phyloP scores from a whole-genome alignment of 345 rosid genomes.

The Raphanus sativus region DNA sequence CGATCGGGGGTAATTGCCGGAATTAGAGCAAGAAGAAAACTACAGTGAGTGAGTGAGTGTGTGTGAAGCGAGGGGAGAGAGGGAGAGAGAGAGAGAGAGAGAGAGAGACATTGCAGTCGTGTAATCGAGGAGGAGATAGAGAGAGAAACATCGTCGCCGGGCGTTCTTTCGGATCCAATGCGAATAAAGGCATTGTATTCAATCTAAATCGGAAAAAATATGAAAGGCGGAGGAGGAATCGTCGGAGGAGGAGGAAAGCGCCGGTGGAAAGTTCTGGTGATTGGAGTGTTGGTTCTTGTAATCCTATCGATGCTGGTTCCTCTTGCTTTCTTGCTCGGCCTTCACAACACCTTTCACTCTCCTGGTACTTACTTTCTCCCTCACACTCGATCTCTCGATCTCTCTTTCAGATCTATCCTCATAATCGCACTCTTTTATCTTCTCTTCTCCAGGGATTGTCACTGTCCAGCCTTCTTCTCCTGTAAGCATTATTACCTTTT shows the following conservation, averaged over 20 bases:
- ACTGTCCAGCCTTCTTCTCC: constrained; percentile 50
- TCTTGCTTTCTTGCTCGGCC: constrained; percentile 83
- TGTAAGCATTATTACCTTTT: constrained; percentile 44
- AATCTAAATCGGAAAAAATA: constrained; percentile 18
- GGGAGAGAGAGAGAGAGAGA: too few species aligned
- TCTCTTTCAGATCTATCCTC: constrained; percentile 40
- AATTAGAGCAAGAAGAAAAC: neutral
- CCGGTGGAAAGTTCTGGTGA: constrained; percentile 71
- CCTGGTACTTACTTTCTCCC: constrained; percentile 40
- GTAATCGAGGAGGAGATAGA: neutral
- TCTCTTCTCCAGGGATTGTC: constrained; percentile 50
- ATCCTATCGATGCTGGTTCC: constrained; percentile 95
- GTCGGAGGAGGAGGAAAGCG: constrained; percentile 54
- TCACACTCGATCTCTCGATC: neutral
- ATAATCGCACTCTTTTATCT: neutral
- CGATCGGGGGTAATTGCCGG: constrained; percentile 36
- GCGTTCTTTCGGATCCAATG: constrained; percentile 33
- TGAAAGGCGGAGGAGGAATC: constrained; percentile 34
- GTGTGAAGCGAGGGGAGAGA: neutral
- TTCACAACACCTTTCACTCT: constrained; percentile 79
- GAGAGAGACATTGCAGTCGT: too few species aligned
- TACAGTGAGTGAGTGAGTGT: neutral
- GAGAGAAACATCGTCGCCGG: neutral
- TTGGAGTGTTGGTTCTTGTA: constrained; percentile 81
- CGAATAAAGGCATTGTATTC: constrained; percentile 7